Conservation (phyloP, 345 rosid species). For the Gossypium australe region DNA sequence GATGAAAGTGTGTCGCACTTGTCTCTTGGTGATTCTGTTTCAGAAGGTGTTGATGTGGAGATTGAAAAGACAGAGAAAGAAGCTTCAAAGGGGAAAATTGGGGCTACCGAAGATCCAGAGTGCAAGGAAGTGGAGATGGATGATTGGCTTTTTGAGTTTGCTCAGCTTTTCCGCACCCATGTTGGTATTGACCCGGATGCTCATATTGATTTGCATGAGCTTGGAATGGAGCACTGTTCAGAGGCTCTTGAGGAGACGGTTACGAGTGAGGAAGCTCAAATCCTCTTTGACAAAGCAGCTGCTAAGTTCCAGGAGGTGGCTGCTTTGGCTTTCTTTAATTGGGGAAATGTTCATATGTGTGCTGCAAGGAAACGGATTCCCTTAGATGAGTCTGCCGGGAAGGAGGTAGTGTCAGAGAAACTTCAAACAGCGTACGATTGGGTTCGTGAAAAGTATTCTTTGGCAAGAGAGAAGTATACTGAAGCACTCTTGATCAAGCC, state of each 20-base stretch:
- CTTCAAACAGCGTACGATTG: constrained; percentile 85
- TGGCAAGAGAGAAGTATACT: constrained; percentile 72
- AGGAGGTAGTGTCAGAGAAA: constrained; percentile 56
- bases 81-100: constrained; percentile 44
- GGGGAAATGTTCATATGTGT: constrained; percentile 99
- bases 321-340: constrained; percentile 89
- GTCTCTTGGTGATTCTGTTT: constrained; percentile 45
- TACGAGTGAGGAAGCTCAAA: constrained; percentile 87
- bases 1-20: constrained; percentile 47
- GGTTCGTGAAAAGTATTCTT: constrained; percentile 77
- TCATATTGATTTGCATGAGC: constrained; percentile 87
- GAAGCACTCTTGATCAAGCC: constrained; percentile 78
- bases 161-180: constrained; percentile 84
- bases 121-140: constrained; percentile 89
- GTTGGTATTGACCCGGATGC: constrained; percentile 94
- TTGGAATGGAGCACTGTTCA: constrained; percentile 97
- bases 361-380: constrained; percentile 96
- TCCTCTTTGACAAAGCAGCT: constrained; percentile 81
- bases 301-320: constrained; percentile 95
- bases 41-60: constrained; percentile 47
- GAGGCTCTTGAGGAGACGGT: constrained; percentile 96
- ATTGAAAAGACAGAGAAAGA: constrained; percentile 43
- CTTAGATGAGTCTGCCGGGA: constrained; percentile 74
- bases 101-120: constrained; percentile 59
- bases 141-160: constrained; percentile 95